A percentile compares a stretch with the other conserved stretches of the same genome.
Conservation (phyloP, 73 alveolate genomes). For the Urostyla sp. region DNA sequence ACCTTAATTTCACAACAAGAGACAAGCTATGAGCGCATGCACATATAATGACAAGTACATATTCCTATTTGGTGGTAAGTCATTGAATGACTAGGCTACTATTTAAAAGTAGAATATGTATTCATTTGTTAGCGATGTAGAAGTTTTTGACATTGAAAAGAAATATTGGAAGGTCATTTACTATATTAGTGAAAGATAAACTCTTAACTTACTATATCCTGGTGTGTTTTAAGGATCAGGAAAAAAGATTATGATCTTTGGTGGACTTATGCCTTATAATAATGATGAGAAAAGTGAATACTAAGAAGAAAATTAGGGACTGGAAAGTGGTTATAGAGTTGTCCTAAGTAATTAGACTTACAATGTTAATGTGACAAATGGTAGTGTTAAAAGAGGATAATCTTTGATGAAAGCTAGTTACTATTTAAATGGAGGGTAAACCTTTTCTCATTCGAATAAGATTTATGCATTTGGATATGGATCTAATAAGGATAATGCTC, state of each 20-base stretch:
- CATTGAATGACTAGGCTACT: not conserved
- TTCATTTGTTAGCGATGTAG: slow-evolving; percentile 25
- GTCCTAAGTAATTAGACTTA: not conserved
- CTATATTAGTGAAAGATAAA: slow-evolving; percentile 28
- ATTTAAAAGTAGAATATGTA: not conserved
- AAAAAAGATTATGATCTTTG: slow-evolving; percentile 45
- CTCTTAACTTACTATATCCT: slow-evolving; percentile 8
- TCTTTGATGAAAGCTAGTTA: slow-evolving; percentile 19
- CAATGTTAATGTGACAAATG: slow-evolving; percentile 28
- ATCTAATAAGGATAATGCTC: slow-evolving; percentile 2
- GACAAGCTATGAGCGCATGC: slow-evolving; percentile 32
- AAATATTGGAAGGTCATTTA: slow-evolving; percentile 40
- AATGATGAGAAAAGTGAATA: slow-evolving; percentile 6
- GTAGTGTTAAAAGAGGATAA: slow-evolving; percentile 25
- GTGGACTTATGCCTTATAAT: slow-evolving; percentile 24
- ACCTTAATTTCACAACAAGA: slow-evolving; percentile 7
- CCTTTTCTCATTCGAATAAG: not conserved
- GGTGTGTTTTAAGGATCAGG: slow-evolving; percentile 26
- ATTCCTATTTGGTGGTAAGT: slow-evolving; percentile 42
- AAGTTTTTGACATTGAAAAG: slow-evolving; percentile 20
- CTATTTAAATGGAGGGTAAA: slow-evolving; percentile 43
- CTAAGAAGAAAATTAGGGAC: not conserved
- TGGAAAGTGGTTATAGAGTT: slow-evolving; percentile 29
- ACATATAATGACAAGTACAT: slow-evolving; percentile 49
- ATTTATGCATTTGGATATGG: slow-evolving; percentile 46